phyloP scores from a whole-genome alignment of 2,329 filamentous ascomycete species.

The Penicillium occitanis region DNA sequence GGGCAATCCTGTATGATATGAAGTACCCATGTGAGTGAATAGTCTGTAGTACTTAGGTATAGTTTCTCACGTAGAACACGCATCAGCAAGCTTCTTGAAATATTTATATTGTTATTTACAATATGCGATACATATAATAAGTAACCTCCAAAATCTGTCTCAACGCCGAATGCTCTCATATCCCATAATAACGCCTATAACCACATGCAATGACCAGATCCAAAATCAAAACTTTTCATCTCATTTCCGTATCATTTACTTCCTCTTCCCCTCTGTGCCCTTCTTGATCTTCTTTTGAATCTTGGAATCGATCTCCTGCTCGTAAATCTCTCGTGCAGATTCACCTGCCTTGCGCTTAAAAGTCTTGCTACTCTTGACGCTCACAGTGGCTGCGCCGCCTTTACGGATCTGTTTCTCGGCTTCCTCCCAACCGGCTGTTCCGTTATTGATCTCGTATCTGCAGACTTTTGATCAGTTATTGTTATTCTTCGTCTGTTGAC shows the following conservation, averaged over 20 bases:
- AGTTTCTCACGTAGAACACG: not conserved
- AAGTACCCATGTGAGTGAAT: not conserved
- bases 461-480: slow-evolving; percentile 41
- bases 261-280: slow-evolving; percentile 43
- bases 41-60: not conserved
- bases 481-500: slow-evolving; percentile 26
- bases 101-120: slow-evolving; percentile 8
- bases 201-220: slow-evolving; percentile 13
- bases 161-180: slow-evolving; percentile 11
- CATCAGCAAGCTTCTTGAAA: not conserved
- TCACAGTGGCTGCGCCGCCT: slow-evolving; percentile 61
- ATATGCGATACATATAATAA: slow-evolving; percentile 1
- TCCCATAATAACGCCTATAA: slow-evolving; percentile 16
- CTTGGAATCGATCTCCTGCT: slow-evolving; percentile 45
- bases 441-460: slow-evolving; percentile 50
- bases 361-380: slow-evolving; percentile 72
- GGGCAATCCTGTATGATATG: slow-evolving; percentile 10
- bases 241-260: slow-evolving; percentile 22
- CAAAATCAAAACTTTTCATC: slow-evolving; percentile 16
- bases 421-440: slow-evolving; percentile 54
- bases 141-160: not conserved
- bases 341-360: slow-evolving; percentile 71
- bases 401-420: slow-evolving; percentile 71
- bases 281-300: slow-evolving; percentile 48
- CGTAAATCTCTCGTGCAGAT: slow-evolving; percentile 51